Conservation (phyloP, 495 filamentous ascomycete genomes). For the Talaromyces borbonicus region DNA sequence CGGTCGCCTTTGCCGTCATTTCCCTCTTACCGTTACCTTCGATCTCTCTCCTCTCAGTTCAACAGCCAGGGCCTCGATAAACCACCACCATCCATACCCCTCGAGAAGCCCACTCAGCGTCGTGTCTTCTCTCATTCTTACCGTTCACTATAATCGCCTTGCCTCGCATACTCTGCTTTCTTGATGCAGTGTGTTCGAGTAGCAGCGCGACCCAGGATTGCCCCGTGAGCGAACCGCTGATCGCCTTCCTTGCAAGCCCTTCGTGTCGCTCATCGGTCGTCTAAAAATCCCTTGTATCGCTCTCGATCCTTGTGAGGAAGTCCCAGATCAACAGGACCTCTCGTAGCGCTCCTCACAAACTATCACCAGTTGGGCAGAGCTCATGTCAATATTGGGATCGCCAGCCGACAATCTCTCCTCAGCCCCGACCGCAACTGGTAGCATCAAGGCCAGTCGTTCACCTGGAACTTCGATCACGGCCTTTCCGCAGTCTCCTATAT, state of each 20-base stretch:
- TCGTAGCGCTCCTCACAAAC: conserved; percentile 1
- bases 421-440: conserved; percentile 31
- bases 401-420: conserved; percentile 34
- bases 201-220: conserved; percentile 2
- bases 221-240: conserved; percentile 8
- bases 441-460: conserved; percentile 28
- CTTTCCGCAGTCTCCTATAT: conserved; percentile 36
- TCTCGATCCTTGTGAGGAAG: background rate
- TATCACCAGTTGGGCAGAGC: conserved; percentile 11
- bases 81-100: background rate
- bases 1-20: conserved; percentile 7
- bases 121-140: background rate
- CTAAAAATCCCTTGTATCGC: conserved; percentile 4
- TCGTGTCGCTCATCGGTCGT: conserved; percentile 5
- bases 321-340: background rate
- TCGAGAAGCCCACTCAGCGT: background rate
- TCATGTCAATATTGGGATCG: conserved; percentile 37
- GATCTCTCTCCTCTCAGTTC: background rate
- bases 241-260: background rate
- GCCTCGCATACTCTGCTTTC: background rate
- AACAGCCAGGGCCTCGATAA: conserved; percentile 1
- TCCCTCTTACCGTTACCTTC: conserved; percentile 1
- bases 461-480: conserved; percentile 25
- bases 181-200: conserved; percentile 6
- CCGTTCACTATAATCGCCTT: background rate